phyloP scores from a whole-genome alignment of 176 grass and related monocot genomes.

The Saccharum spontaneum region DNA sequence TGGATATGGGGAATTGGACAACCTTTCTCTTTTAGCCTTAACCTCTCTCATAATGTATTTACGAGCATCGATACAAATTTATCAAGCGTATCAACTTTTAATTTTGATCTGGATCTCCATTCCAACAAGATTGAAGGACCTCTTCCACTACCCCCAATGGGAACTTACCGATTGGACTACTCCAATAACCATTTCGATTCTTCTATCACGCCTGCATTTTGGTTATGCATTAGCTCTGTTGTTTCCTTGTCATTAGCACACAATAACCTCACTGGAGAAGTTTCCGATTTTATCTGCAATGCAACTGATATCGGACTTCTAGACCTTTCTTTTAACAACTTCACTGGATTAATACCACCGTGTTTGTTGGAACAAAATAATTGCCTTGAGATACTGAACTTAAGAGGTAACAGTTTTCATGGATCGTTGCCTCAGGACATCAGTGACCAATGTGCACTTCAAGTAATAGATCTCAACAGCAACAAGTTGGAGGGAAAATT shows the following conservation, averaged over 20 bases:
- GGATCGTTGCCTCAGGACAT: not conserved
- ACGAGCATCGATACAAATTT: not conserved
- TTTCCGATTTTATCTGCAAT: not conserved
- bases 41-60: slow-evolving; percentile 56
- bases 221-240: slow-evolving; percentile 7
- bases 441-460: not conserved
- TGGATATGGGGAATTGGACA: slow-evolving; percentile 47
- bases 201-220: slow-evolving; percentile 26
- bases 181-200: slow-evolving; percentile 50
- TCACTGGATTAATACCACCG: not conserved
- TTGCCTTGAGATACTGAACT: not conserved
- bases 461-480: not conserved
- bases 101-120: slow-evolving; percentile 37
- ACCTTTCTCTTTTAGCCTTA: not conserved
- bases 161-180: slow-evolving; percentile 32
- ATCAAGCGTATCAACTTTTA: not conserved
- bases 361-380: not conserved
- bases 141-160: slow-evolving; percentile 44
- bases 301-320: not conserved
- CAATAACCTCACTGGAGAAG: not conserved
- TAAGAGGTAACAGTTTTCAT: not conserved
- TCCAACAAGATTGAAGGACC: slow-evolving; percentile 49
- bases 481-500: not conserved
- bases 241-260: not conserved
- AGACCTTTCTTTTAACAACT: not conserved